Percentiles rank a stretch among this genome's conserved stretches.
Conservation (phyloP, 1,284 basidiomycete genomes). For the Athelia psychrophila region DNA sequence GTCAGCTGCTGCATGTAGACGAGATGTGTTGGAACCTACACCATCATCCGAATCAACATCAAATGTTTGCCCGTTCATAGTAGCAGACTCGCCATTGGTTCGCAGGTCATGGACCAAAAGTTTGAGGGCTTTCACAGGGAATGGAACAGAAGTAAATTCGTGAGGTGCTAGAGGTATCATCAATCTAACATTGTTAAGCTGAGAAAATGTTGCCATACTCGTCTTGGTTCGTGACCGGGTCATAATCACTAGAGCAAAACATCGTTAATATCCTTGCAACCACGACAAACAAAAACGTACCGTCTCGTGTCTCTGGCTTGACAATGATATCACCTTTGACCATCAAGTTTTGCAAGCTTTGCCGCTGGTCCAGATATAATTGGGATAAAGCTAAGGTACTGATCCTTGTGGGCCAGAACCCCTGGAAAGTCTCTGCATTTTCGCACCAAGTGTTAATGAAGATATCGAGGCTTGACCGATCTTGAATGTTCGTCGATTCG, state of each 20-base stretch:
- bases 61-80: conserved; percentile 48
- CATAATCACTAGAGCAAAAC: conserved; percentile 75
- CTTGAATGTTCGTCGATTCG: conserved; percentile 58
- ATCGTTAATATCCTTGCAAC: conserved; percentile 7
- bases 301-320: conserved; percentile 73
- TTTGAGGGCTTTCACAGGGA: conserved; percentile 92
- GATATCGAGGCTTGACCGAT: conserved; percentile 70
- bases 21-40: conserved; percentile 31
- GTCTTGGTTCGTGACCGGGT: conserved; percentile 88
- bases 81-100: conserved; percentile 65
- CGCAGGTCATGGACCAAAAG: conserved; percentile 84
- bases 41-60: conserved; percentile 77
- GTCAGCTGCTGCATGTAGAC: conserved; percentile 6
- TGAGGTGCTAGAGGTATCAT: conserved; percentile 60
- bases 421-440: conserved; percentile 90
- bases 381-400: conserved; percentile 82
- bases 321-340: conserved; percentile 96
- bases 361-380: conserved; percentile 67
- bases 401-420: conserved; percentile 88
- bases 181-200: conserved; percentile 7
- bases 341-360: conserved; percentile 59
- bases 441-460: conserved; percentile 92
- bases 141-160: conserved; percentile 82
- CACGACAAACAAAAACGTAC: conserved; percentile 42
- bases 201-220: conserved; percentile 43